Conservation (phyloP, 139 green algal species). For the Raphidocelis subcapitata region DNA sequence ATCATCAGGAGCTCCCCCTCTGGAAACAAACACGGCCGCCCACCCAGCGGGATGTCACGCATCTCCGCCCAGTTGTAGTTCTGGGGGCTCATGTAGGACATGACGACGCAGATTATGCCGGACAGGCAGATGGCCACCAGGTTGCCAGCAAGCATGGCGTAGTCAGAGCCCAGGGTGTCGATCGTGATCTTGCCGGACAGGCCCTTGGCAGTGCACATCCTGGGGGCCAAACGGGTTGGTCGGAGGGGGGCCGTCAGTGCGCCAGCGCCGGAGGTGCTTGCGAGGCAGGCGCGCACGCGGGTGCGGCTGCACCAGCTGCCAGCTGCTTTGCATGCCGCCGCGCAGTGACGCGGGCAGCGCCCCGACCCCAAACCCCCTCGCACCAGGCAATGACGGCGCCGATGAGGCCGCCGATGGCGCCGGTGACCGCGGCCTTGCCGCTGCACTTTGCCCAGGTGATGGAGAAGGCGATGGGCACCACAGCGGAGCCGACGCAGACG, state of each 20-base stretch:
- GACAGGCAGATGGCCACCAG: constrained; percentile 73
- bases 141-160: constrained; percentile 89
- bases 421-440: constrained; percentile 64
- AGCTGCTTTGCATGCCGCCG: background rate
- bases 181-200: constrained; percentile 40
- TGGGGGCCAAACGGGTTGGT: too few relatives aligned
- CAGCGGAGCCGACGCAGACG: constrained; percentile 86
- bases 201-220: constrained; percentile 30
- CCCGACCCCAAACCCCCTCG: constrained; percentile 6
- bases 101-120: constrained; percentile 61
- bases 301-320: too few relatives aligned
- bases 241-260: too few relatives aligned
- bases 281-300: too few relatives aligned
- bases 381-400: constrained; percentile 69
- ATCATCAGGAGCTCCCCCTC: too few relatives aligned
- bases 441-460: constrained; percentile 78
- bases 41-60: constrained; percentile 3
- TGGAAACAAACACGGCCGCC: too few relatives aligned
- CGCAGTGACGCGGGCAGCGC: background rate
- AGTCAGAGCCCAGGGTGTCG: constrained; percentile 66
- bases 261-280: too few relatives aligned
- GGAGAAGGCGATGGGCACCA: constrained; percentile 71
- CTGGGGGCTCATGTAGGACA: constrained; percentile 55
- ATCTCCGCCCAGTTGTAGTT: constrained; percentile 51
- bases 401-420: constrained; percentile 53